phyloP scores from a whole-genome alignment of 2,329 filamentous ascomycete species.

The Chalaropsis thielavioides region DNA sequence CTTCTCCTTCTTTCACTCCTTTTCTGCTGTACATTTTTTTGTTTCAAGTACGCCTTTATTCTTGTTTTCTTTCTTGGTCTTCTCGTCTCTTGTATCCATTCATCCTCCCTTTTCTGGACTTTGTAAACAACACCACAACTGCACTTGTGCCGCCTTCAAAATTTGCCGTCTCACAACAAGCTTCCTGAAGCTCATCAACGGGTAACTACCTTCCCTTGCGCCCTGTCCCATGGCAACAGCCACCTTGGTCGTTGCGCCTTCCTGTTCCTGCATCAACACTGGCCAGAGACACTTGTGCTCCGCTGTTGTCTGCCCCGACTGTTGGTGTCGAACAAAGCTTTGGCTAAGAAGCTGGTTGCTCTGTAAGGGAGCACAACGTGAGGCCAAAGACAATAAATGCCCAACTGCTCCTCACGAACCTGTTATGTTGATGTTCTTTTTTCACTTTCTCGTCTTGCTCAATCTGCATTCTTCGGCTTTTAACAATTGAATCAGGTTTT shows the following conservation, averaged over 20 bases:
- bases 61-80: not conserved
- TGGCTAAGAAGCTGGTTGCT: not conserved
- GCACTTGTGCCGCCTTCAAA: not conserved
- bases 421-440: not conserved
- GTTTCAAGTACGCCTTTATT: not conserved
- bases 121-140: not conserved
- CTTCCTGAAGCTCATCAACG: not conserved
- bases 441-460: not conserved
- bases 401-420: not conserved
- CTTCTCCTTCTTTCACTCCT: not conserved
- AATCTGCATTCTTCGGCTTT: not conserved
- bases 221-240: conserved; percentile 10
- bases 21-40: not conserved
- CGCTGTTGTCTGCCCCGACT: not conserved
- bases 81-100: not conserved
- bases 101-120: not conserved
- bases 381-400: conserved; percentile 2
- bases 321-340: not conserved
- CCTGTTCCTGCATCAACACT: conserved; percentile 1
- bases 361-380: not conserved
- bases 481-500: not conserved
- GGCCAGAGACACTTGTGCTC: not conserved
- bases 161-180: not conserved
- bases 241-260: conserved; percentile 6
- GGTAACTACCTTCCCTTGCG: conserved; percentile 3